A percentile compares a stretch with the other conserved stretches of the same genome.
Evolutionary conservation across 345 rosid species (phyloP).

Genomic region (Rhodamnia argentea): DNA sequence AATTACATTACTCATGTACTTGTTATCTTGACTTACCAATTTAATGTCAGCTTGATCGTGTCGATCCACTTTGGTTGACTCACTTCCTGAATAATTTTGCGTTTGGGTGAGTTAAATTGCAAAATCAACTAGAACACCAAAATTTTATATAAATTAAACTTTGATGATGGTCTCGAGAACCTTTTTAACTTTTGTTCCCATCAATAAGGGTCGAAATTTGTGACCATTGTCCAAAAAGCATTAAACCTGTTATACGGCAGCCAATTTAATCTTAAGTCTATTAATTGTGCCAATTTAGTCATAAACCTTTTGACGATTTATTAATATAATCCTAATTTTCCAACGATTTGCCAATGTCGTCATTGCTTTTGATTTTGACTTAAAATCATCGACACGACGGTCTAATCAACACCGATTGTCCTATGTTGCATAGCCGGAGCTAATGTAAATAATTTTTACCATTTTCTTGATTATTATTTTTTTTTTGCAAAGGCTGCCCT

Average conservation of each 20-base stretch:
- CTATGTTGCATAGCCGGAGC: no score
- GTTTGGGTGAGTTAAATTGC: background rate
- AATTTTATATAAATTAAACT: background rate
- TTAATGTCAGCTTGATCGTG: background rate
- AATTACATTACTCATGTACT: background rate
- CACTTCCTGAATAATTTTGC: background rate
- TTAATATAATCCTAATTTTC: rapidly evolving
- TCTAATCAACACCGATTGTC: background rate
- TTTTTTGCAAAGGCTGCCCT: background rate
- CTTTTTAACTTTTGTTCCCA: background rate
- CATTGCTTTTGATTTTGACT: background rate
- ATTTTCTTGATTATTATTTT: background rate
- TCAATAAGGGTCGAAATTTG: background rate
- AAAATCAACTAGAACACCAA: background rate
- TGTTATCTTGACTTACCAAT: background rate
- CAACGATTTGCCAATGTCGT: background rate
- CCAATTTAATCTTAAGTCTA: rapidly evolving
- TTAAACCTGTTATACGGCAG: background rate
- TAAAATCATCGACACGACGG: rapidly evolving
- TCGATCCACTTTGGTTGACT: background rate
- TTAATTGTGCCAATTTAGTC: background rate
- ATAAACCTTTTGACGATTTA: background rate
- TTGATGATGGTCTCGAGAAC: background rate
- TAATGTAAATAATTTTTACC: background rate
- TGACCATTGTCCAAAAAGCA: background rate